Conservation (phyloP, 352 stramenopile genomes). For the Pythium scleroteichum region DNA sequence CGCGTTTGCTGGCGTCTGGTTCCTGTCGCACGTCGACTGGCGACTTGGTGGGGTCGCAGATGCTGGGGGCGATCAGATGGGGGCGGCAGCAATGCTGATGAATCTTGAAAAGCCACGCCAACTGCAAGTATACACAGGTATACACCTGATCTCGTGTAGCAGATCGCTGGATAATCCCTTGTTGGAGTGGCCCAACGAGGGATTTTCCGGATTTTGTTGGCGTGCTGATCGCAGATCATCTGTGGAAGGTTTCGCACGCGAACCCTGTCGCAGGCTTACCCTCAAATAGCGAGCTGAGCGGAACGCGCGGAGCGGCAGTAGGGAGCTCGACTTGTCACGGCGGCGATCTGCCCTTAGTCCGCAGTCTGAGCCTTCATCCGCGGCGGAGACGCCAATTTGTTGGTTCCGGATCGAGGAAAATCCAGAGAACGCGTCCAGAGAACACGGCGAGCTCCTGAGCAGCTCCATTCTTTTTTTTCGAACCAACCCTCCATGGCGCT, state of each 20-base stretch:
- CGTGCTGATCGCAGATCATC: constrained; percentile 3
- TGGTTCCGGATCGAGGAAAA: too few relatives aligned
- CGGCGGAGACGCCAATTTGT: too few relatives aligned
- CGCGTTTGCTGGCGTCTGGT: too few relatives aligned
- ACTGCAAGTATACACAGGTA: constrained; percentile 1
- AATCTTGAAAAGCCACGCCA: constrained; percentile 4
- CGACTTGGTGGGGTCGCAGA: too few relatives aligned
- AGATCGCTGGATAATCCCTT: constrained; percentile 10
- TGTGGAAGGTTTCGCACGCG: neutral
- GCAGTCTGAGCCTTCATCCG: too few relatives aligned
- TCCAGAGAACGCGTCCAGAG: neutral
- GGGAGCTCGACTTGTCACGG: neutral
- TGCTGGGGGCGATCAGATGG: neutral
- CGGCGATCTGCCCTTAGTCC: too few relatives aligned
- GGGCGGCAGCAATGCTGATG: neutral
- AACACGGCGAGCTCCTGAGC: neutral
- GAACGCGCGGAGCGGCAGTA: neutral
- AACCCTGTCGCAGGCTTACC: neutral
- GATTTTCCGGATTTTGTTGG: constrained; percentile 5
- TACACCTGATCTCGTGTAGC: constrained; percentile 4
- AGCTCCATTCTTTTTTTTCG: constrained; percentile 1
- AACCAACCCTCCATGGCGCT: neutral
- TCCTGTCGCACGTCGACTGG: too few relatives aligned
- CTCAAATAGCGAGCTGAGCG: neutral
- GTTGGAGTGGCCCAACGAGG: neutral